Base-by-base conservation (phyloP, 352 stramenopile genomes). In the Globisporangium polare region DNA sequence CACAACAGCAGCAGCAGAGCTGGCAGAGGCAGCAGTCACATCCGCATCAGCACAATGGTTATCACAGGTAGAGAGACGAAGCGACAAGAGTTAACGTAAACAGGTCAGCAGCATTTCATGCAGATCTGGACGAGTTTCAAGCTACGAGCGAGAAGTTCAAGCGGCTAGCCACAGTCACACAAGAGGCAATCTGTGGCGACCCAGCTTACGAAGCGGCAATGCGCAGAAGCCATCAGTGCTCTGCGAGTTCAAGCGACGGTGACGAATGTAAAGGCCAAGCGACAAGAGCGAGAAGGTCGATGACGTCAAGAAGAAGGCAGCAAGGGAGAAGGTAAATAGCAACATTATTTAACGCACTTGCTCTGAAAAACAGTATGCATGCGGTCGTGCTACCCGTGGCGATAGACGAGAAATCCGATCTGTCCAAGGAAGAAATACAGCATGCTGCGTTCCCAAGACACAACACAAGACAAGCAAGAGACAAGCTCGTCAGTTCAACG, bases 361-460 rank as follows among this genome's bases (percentile, higher is more conserved):
- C 31, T 33, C 41, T n/a, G 41, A 22, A 20, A 12, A 13, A 33
- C 29, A 33, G 8, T 33, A 33, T 33, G 35, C 7, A 41, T 43
- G 37, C 18, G 24, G n/a, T 26, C 41, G 41, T 27, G 24, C 75
- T 52, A 93, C 31, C 80, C 78, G 54, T 92, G 82, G 6, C 75
- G 74, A 66, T 88, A 89, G 22, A 94, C 78, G 26, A 93, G 75
- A 58, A 93, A 92, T 24, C 82, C 80, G 65, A 92, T 86, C 55
- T 90, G 84, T 35, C 81, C 81, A 24, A 93, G 60, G 52, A 91
- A 93, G 58, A 93, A 91, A 63, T 93, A 91, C 9, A 89, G 50
- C 81, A 93, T 89, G 58, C 84, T 92, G 52, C 27, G 42, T 24
- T n/a, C 47, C 27, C 22, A 33, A 17, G 20, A 33, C 17, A 47